Percentiles rank a stretch among this genome's conserved stretches.
phyloP scores from a whole-genome alignment of 176 grass and related monocot genomes.

The Musa beccarii region DNA sequence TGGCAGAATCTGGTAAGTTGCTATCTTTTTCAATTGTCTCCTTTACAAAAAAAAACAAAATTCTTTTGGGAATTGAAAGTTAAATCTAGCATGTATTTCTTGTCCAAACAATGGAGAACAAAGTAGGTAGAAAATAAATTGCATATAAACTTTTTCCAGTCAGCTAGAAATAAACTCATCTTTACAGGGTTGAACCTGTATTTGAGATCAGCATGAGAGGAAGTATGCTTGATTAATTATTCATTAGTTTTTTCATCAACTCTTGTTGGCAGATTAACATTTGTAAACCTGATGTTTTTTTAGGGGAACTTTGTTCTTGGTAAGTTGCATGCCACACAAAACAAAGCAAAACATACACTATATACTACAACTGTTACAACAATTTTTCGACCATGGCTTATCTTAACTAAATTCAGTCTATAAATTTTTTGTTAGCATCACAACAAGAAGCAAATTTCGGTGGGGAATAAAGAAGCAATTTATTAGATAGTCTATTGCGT shows the following conservation, averaged over 20 bases:
- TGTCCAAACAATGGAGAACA: background rate
- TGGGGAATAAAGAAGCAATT: too few relatives aligned
- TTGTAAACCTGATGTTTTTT: background rate
- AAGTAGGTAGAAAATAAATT: background rate
- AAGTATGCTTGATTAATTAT: background rate
- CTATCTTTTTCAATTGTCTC: background rate
- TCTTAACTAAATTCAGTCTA: too few relatives aligned
- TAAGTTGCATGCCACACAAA: too few relatives aligned
- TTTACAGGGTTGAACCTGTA: background rate
- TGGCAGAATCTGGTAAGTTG: conserved; percentile 89
- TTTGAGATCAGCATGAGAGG: background rate
- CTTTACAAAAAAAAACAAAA: background rate
- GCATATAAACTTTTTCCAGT: background rate
- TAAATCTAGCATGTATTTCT: background rate
- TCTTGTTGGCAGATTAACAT: background rate
- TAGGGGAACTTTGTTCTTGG: too few relatives aligned
- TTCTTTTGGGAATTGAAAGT: background rate
- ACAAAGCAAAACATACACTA: too few relatives aligned
- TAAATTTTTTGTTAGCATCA: too few relatives aligned
- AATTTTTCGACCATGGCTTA: too few relatives aligned
- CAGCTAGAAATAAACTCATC: background rate
- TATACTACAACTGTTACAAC: too few relatives aligned
- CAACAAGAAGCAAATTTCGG: too few relatives aligned
- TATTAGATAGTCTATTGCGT: too few relatives aligned
- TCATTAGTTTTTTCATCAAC: background rate